phyloP scores from a whole-genome alignment of 352 stramenopile species.

The Phytophthora citricola region DNA sequence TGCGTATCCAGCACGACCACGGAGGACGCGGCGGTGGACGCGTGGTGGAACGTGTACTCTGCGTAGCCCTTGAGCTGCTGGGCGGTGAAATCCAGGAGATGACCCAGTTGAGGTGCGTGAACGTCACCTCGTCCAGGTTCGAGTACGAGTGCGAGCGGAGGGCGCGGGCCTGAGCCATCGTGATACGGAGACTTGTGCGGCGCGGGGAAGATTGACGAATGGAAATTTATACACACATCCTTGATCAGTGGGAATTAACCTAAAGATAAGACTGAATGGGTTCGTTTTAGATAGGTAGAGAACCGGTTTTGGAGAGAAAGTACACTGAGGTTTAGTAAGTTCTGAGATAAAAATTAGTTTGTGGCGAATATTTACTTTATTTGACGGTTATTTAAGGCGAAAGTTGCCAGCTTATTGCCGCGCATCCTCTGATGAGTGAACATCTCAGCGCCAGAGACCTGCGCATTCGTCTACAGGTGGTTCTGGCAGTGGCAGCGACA shows the following conservation, averaged over 20 bases:
- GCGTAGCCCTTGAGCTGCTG: conserved; percentile 78
- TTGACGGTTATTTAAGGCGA: neutral
- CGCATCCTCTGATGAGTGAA: neutral
- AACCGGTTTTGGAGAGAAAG: neutral
- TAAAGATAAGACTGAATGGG: neutral
- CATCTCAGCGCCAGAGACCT: neutral
- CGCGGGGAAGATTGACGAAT: conserved; percentile 27
- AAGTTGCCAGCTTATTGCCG: no score
- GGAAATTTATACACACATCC: neutral
- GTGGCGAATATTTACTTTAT: neutral
- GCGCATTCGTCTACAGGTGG: neutral
- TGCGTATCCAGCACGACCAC: conserved; percentile 89
- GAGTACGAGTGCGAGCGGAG: conserved; percentile 78
- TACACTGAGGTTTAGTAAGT: neutral
- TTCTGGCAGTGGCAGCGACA: no score
- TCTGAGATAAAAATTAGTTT: no score
- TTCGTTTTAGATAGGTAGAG: neutral
- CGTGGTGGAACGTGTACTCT: conserved; percentile 81
- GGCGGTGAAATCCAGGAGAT: conserved; percentile 87
- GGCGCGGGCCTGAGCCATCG: conserved; percentile 7
- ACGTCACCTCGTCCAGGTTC: conserved; percentile 84
- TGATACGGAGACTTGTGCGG: conserved; percentile 11
- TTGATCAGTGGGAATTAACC: neutral
- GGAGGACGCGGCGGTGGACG: conserved; percentile 21
- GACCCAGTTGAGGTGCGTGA: conserved; percentile 90